Percentiles rank a stretch among this genome's conserved stretches.
These are phyloP conservation scores for Sordariomycetes sp. DNA, from an alignment of 2,329 filamentous ascomycete genomes.

Conservation along the genomic window DNA sequence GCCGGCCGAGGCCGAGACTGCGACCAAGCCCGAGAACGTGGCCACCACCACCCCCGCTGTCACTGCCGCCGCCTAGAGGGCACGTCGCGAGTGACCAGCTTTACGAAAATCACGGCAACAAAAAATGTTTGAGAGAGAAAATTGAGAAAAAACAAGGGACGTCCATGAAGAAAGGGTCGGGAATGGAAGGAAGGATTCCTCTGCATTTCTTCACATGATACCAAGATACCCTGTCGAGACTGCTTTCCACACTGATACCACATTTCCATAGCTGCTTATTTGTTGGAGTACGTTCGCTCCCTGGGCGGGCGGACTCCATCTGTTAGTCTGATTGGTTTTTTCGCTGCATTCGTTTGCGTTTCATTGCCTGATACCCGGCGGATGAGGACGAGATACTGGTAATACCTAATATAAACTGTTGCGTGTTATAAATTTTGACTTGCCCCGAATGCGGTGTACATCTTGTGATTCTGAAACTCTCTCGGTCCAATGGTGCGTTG, in stretches of 20 bases:
- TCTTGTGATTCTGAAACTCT: too few species aligned
- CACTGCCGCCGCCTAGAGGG: conserved; percentile 41
- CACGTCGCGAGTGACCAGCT: conserved; percentile 12
- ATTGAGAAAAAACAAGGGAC: conserved; percentile 1
- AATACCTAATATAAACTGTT: conserved; percentile 34
- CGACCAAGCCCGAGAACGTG: conserved; percentile 31
- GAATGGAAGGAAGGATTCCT: conserved; percentile 38
- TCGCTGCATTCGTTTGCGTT: conserved; percentile 5
- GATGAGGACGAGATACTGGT: conserved; percentile 21
- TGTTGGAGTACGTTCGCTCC: conserved; percentile 10
- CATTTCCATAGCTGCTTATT: conserved; percentile 12
- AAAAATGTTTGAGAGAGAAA: too few species aligned
- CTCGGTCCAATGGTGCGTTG: too few species aligned
- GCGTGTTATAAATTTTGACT: conserved; percentile 11
- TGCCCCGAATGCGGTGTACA: background rate
- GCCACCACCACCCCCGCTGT: conserved; percentile 33
- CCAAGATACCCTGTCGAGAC: conserved; percentile 47
- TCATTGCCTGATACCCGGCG: conserved; percentile 27
- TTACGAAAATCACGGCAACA: conserved; percentile 14
- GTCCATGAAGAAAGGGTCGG: conserved; percentile 6
- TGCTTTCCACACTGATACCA: conserved; percentile 12
- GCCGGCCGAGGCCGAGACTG: conserved; percentile 16
- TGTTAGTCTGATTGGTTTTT: background rate
- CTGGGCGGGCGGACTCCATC: too few species aligned
- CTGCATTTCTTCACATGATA: conserved; percentile 44